Conservation (phyloP, 2,329 filamentous ascomycete species). For the Sporothrix brasiliensis region DNA sequence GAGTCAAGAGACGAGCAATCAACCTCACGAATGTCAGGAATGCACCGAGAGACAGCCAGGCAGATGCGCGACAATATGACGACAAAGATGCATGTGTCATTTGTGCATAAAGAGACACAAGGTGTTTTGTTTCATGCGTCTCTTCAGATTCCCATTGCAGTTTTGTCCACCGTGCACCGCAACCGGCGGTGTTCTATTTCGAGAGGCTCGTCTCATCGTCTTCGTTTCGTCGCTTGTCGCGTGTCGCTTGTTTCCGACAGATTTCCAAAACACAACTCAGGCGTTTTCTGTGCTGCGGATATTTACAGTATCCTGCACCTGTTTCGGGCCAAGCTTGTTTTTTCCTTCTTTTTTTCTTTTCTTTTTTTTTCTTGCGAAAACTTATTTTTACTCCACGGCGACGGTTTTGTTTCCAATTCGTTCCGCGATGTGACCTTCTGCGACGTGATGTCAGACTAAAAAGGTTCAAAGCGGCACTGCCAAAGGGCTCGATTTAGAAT, state of each 20-base stretch:
- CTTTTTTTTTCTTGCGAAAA: too few relatives aligned
- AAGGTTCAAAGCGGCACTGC: background rate
- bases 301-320: background rate
- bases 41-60: background rate
- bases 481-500: constrained; percentile 9
- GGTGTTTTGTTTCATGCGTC: background rate
- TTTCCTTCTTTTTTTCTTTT: background rate
- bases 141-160: background rate
- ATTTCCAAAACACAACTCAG: background rate
- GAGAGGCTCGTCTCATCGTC: background rate
- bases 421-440: constrained; percentile 15
- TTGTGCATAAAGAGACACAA: background rate
- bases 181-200: constrained; percentile 8
- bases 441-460: background rate
- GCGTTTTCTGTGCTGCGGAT: background rate
- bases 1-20: background rate
- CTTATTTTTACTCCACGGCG: background rate
- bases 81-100: background rate
- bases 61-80: background rate
- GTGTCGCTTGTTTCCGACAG: background rate
- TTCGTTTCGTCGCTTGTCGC: background rate
- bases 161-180: background rate
- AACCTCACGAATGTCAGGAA: too few relatives aligned
- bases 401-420: constrained; percentile 1
- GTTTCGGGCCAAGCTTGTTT: background rate